phyloP scores from a whole-genome alignment of 805 yeast genomes.

The Saccharomycopsis microspora region DNA sequence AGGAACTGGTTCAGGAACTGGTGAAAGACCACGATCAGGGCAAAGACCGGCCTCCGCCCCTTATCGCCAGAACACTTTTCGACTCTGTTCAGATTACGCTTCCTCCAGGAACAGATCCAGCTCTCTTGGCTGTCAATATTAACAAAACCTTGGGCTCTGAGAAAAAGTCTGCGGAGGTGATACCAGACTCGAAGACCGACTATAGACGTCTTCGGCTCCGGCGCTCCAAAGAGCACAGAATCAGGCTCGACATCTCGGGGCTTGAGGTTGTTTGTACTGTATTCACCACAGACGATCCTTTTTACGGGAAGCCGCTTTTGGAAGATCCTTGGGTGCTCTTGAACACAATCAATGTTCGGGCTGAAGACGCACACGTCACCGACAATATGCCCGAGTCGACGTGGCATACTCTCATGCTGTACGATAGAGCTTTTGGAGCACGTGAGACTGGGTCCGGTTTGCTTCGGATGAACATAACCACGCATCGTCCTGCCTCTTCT shows the following conservation, averaged over 20 bases:
- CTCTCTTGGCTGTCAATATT: constrained; percentile 37
- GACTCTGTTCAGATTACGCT: constrained; percentile 69
- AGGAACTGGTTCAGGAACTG: constrained; percentile 12
- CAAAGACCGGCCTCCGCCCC: constrained; percentile 14
- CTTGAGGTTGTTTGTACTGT: constrained; percentile 36
- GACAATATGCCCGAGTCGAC: constrained; percentile 83
- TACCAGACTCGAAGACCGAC: constrained; percentile 21
- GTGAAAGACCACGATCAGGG: constrained; percentile 14
- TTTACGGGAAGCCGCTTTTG: constrained; percentile 19
- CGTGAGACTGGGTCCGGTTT: constrained; percentile 60
- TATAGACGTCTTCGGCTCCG: constrained; percentile 41
- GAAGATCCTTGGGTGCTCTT: constrained; percentile 32
- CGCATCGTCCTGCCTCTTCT: constrained; percentile 50
- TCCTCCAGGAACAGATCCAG: constrained; percentile 36
- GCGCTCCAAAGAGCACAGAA: constrained; percentile 54
- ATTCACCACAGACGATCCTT: constrained; percentile 37
- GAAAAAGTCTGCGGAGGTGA: constrained; percentile 1
- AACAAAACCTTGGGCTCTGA: constrained; percentile 31
- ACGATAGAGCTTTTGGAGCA: constrained; percentile 57
- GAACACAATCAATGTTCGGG: constrained; percentile 35
- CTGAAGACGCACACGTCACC: constrained; percentile 46
- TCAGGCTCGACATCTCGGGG: constrained; percentile 42
- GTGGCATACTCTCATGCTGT: constrained; percentile 77
- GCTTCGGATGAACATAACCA: constrained; percentile 40
- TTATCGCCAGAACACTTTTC: constrained; percentile 55